Conservation (phyloP, 768 basidiomycete genomes). For the Rubroboletus pulcherrimus region DNA sequence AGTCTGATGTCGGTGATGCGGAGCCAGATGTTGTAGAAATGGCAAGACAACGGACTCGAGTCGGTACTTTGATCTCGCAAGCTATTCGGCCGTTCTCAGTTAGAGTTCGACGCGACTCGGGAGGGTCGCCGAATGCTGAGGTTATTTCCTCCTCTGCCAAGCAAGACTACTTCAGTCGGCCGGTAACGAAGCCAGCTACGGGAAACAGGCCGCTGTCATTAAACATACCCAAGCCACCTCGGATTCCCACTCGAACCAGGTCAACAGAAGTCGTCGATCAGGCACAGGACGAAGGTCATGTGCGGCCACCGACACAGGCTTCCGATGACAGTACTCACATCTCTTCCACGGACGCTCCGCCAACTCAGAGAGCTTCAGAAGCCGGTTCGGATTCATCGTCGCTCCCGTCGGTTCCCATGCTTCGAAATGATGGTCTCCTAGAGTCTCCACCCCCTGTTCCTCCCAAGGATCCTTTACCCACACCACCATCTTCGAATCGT, state of each 20-base stretch:
- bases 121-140: constrained; percentile 29
- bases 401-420: constrained; percentile 7
- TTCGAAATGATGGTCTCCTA: constrained; percentile 9
- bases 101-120: constrained; percentile 37
- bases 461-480: constrained; percentile 26
- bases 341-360: constrained; percentile 15
- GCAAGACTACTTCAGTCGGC: constrained; percentile 23
- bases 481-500: constrained; percentile 30
- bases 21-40: constrained; percentile 33
- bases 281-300: neutral
- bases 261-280: constrained; percentile 30
- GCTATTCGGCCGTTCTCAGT: constrained; percentile 47
- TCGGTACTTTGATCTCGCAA: constrained; percentile 52
- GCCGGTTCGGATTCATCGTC: constrained; percentile 11
- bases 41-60: constrained; percentile 40
- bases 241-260: constrained; percentile 14
- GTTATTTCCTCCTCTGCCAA: constrained; percentile 14
- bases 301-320: constrained; percentile 9
- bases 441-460: constrained; percentile 30
- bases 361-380: constrained; percentile 5
- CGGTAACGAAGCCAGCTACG: constrained; percentile 6
- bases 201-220: constrained; percentile 21
- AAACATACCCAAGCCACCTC: constrained; percentile 19
- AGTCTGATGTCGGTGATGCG: constrained; percentile 41
- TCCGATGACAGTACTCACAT: constrained; percentile 11